Percentiles rank a stretch among this genome's conserved stretches.
Conservation (phyloP, 768 basidiomycete genomes). For the Guyanaporus albipodus region DNA sequence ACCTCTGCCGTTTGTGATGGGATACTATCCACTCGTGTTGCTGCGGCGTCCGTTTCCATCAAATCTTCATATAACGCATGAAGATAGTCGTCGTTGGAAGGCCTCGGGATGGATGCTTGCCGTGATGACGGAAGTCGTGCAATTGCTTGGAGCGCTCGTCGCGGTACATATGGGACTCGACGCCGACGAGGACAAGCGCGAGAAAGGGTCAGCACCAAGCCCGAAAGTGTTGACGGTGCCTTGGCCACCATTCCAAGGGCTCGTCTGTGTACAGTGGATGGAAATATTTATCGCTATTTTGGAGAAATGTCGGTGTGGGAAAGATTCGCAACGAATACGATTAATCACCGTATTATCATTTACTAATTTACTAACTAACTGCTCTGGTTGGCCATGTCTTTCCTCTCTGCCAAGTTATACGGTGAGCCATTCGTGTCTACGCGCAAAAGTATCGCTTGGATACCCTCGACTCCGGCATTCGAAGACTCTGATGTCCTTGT, state of each 20-base stretch:
- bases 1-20: background rate
- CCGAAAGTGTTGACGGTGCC: slow-evolving; percentile 3
- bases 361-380: no score
- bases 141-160: slow-evolving; percentile 22
- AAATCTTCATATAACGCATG: slow-evolving; percentile 41
- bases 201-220: slow-evolving; percentile 2
- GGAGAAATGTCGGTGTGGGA: no score
- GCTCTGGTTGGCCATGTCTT: no score
- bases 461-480: slow-evolving; percentile 11
- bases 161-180: slow-evolving; percentile 1
- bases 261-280: no score
- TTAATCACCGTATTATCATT: no score
- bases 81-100: slow-evolving; percentile 20
- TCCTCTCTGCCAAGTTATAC: slow-evolving; percentile 1
- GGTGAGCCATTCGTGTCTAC: slow-evolving; percentile 19
- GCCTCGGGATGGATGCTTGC: background rate
- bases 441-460: slow-evolving; percentile 25
- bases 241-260: slow-evolving; percentile 11
- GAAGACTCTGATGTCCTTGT: slow-evolving; percentile 29
- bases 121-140: background rate
- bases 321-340: no score
- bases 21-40: background rate
- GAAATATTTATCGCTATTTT: no score
- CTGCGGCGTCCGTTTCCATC: slow-evolving; percentile 23
- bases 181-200: slow-evolving; percentile 5